A percentile compares a stretch with the other conserved stretches of the same genome.
These are phyloP conservation scores for Anethum foeniculum DNA, from an alignment of 140 eudicot species.

Conservation along the genomic window DNA sequence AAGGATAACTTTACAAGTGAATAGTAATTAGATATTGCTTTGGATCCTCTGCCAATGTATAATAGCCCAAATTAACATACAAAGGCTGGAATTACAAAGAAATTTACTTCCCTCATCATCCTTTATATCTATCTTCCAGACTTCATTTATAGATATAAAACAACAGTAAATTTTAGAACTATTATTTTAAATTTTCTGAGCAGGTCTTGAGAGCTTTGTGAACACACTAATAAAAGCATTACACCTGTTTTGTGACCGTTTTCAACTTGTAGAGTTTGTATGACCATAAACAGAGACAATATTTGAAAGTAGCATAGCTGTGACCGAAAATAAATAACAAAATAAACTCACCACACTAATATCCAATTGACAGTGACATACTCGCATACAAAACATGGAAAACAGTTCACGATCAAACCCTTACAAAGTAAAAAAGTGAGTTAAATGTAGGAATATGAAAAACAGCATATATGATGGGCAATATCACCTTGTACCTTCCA, in stretches of 20 bases:
- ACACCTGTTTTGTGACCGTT: neutral
- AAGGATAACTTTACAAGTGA: neutral
- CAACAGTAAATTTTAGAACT: neutral
- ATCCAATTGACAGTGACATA: neutral
- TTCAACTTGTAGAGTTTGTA: neutral
- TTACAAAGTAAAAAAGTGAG: neutral
- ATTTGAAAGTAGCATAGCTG: neutral
- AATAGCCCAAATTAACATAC: neutral
- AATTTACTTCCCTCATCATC: neutral
- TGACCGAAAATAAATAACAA: too few species aligned
- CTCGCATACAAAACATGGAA: neutral
- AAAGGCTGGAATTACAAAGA: conserved; percentile 1
- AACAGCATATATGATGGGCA: neutral
- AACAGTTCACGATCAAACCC: neutral
- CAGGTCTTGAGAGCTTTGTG: neutral
- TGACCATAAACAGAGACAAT: neutral
- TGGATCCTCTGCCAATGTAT: neutral
- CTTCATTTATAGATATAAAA: neutral
- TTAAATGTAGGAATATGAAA: neutral
- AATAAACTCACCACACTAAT: too few species aligned
- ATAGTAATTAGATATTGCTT: neutral
- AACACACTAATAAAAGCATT: neutral
- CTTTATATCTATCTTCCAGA: neutral
- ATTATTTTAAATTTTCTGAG: neutral
- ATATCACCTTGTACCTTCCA: conserved; percentile 55